phyloP scores from a whole-genome alignment of 2,329 filamentous ascomycete species.

The Trichoderma sp. region DNA sequence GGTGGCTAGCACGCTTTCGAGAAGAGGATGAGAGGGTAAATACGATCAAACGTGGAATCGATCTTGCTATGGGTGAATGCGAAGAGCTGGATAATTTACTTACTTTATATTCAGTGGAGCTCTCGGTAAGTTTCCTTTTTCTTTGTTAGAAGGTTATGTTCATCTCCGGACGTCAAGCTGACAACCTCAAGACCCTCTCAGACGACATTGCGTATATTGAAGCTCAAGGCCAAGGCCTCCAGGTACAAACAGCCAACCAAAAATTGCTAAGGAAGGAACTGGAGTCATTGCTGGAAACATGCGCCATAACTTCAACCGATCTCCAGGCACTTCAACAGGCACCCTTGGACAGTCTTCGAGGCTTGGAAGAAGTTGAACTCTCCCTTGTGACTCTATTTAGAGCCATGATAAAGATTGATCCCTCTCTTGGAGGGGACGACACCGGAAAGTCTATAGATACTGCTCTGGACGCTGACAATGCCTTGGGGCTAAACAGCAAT shows the following conservation, averaged over 20 bases:
- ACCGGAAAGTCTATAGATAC: constrained; percentile 48
- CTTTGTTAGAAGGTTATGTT: not conserved
- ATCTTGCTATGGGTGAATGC: constrained; percentile 88
- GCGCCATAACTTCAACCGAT: constrained; percentile 76
- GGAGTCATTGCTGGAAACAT: constrained; percentile 82
- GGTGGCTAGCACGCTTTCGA: constrained; percentile 80
- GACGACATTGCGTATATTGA: constrained; percentile 98
- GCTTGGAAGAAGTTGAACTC: constrained; percentile 73
- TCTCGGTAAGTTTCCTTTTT: constrained; percentile 61
- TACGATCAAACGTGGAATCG: constrained; percentile 80
- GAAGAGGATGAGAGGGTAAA: constrained; percentile 89
- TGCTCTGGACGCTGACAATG: constrained; percentile 43
- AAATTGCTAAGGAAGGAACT: constrained; percentile 89
- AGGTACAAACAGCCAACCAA: constrained; percentile 96
- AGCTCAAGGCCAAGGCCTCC: constrained; percentile 91
- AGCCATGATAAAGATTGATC: constrained; percentile 91
- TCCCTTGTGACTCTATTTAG: constrained; percentile 81
- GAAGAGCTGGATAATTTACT: constrained; percentile 93
- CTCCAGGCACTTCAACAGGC: constrained; percentile 71
- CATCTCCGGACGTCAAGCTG: not conserved
- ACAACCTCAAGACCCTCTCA: constrained; percentile 67
- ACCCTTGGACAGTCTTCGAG: constrained; percentile 67
- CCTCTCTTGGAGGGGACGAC: constrained; percentile 61
- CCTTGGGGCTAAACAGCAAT: constrained; percentile 62
- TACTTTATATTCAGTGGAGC: constrained; percentile 90